Percentiles rank a stretch among this genome's conserved stretches.
Conservation (phyloP, 495 filamentous ascomycete genomes). For the Hypoxylon trugodes region DNA sequence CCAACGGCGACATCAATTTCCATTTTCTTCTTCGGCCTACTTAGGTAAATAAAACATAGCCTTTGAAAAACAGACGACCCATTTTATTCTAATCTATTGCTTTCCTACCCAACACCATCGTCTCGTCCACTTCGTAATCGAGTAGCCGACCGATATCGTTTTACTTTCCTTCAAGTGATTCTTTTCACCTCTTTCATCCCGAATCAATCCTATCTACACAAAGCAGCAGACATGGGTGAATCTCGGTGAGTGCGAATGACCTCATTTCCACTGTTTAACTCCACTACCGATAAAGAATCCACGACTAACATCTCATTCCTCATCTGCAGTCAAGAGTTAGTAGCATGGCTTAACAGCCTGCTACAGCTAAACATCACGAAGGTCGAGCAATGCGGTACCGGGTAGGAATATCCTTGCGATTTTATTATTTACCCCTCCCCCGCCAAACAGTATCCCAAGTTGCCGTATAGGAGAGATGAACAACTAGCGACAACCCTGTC, state of each 20-base stretch:
- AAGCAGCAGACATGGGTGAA: constrained; percentile 36
- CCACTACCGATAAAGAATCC: not conserved
- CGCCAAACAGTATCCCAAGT: constrained; percentile 22
- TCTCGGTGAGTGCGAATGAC: constrained; percentile 33
- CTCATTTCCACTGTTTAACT: not conserved
- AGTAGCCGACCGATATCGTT: not conserved
- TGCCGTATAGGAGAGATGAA: constrained; percentile 1
- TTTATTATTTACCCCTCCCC: constrained; percentile 49
- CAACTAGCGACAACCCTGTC: constrained; percentile 13
- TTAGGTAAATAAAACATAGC: constrained; percentile 34
- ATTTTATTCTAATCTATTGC: constrained; percentile 8
- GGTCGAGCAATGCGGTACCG: constrained; percentile 98
- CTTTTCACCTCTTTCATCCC: constrained; percentile 10
- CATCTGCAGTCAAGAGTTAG: constrained; percentile 83
- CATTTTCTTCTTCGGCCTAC: constrained; percentile 29
- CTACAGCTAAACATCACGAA: constrained; percentile 97
- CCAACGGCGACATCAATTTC: constrained; percentile 29
- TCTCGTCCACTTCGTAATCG: not conserved
- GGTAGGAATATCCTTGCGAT: constrained; percentile 68
- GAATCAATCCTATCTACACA: constrained; percentile 7
- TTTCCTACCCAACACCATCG: constrained; percentile 15
- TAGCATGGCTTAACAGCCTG: constrained; percentile 97
- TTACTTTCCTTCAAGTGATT: not conserved
- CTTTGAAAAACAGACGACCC: not conserved
- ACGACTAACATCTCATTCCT: constrained; percentile 14